Conservation (phyloP, 164 flowering plant species). For the Dillenia turbinata region DNA sequence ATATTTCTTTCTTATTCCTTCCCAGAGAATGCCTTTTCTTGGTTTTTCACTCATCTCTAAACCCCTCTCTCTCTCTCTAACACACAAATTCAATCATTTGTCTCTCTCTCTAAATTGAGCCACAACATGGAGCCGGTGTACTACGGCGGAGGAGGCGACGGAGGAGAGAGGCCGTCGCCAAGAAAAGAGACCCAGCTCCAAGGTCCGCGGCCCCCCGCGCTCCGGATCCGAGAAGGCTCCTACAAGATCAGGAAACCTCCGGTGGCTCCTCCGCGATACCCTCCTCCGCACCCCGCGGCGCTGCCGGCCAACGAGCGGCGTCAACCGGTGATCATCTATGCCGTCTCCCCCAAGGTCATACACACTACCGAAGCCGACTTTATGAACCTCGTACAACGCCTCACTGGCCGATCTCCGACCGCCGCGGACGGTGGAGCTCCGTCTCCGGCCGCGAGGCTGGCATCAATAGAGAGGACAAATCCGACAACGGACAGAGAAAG, state of each 20-base stretch:
- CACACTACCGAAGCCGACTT: slow-evolving; percentile 33
- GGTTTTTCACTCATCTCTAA: too few relatives aligned
- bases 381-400: slow-evolving; percentile 40
- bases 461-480: slow-evolving; percentile 48
- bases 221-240: slow-evolving; percentile 57
- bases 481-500: slow-evolving; percentile 21
- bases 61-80: too few relatives aligned
- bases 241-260: slow-evolving; percentile 76
- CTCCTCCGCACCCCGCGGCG: slow-evolving; percentile 7
- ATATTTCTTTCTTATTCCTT: too few relatives aligned
- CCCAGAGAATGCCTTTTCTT: too few relatives aligned
- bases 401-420: slow-evolving; percentile 26
- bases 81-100: too few relatives aligned
- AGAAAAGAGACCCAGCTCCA: slow-evolving; percentile 46
- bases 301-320: slow-evolving; percentile 14
- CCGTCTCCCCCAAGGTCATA: slow-evolving; percentile 52
- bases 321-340: slow-evolving; percentile 69
- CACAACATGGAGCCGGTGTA: slow-evolving; percentile 22
- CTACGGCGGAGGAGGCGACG: slow-evolving; percentile 15
- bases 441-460: slow-evolving; percentile 68
- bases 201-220: slow-evolving; percentile 75
- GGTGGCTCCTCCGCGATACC: slow-evolving; percentile 22
- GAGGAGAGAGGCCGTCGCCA: slow-evolving; percentile 22
- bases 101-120: too few relatives aligned
- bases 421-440: slow-evolving; percentile 19